Evolutionary conservation across 106 monocot genomes (phyloP), one percentile per base, ranked within the genome.

Genomic region (Phalaenopsis aphrodite): DNA sequence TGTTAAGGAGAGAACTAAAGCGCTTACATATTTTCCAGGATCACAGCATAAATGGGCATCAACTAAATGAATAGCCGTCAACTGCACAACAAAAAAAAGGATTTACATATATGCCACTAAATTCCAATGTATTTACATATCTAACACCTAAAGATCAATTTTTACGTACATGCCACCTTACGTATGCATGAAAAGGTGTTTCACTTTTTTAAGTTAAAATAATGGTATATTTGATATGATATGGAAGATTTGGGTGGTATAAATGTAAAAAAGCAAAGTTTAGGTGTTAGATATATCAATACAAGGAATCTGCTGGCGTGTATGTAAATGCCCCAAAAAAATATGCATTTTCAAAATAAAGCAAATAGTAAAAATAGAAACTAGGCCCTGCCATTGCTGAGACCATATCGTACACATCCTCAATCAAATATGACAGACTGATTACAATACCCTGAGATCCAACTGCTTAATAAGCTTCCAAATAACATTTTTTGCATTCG

Each of bases 1-100:
- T 71, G 90, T 84, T 23, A 98, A 81, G 7, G 97, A 92, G 41
- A 98, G 97, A 65, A 98, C 84, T 79, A 92, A 88, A 74, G 97
- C 94, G 84, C 94, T 94, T 55, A 97, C 84, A 73, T 94, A 97
- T 78, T 97, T 97, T 79, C 97, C 97, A 84, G 97, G 94, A 85
- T 97, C 97, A 83, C 87, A 89, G 82, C 97, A 98, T 64, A 98
- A 83, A 89, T 98, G 97, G 16, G 97, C 88, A 85, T 98, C 97
- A 79, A 94, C 85, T 73, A 98, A 85, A 79, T 98, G 94, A 80
- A 98, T 75, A 56, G 88, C 97, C 81, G 90, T 90, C 78, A 98
- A 84, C 96, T 97, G 88, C 81, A 83, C 11, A 74, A 30, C 30
- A 30, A 30, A 30, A 30, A 30, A 30, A 30, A 30, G 30, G 30